Base-by-base conservation (phyloP, 164 flowering plant genomes). In the Sextonia rubra region DNA sequence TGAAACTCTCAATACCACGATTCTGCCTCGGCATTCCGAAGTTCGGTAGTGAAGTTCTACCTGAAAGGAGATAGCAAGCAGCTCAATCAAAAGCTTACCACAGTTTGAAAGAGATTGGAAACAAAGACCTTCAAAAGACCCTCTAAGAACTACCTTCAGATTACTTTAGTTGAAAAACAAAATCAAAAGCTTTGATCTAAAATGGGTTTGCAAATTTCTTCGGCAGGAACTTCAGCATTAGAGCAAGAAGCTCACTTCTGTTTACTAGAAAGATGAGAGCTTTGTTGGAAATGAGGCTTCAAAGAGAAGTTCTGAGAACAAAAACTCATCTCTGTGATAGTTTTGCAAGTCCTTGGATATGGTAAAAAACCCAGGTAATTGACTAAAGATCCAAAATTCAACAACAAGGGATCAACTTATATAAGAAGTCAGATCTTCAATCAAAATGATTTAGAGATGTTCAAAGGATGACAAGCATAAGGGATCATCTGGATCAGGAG, bases 11-110 rank as follows among this genome's bases (percentile, higher is more conserved):
- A 63, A 81, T 69, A 15, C 78, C 72, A 20, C 80, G 74, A 65
- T 76, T 81, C 20, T 83, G 87, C 76, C 89, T 86, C 52, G 86
- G 83, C 93, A 88, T 91, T 75, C n/a, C 64, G 48, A 15, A 64
- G 30, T 29, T 27, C 9, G 67, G 2, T 20, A 11, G 27, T n/a
- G 11, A 32, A 48, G 14, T 55, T 58, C 62, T 25, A 4, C 18
- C 60, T 64, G 24, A 22, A 61, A 8, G 15, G 67, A 64, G 29
- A 25, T 27, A 27, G 27, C n/a, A 30, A 29, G 4, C 12, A 64
- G 30, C 27, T 27, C 7, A 27, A 64, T 17, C 27, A 29, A 29
- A 29, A 64, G 37, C 22, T 4, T 27, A 17, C 44, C 15, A 5
- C 29, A 52, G 20, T 64, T 8, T 12, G 37, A 27, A 64, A 4